Conservation (phyloP, 2,329 filamentous ascomycete species). For the Fusarium haematococcum region DNA sequence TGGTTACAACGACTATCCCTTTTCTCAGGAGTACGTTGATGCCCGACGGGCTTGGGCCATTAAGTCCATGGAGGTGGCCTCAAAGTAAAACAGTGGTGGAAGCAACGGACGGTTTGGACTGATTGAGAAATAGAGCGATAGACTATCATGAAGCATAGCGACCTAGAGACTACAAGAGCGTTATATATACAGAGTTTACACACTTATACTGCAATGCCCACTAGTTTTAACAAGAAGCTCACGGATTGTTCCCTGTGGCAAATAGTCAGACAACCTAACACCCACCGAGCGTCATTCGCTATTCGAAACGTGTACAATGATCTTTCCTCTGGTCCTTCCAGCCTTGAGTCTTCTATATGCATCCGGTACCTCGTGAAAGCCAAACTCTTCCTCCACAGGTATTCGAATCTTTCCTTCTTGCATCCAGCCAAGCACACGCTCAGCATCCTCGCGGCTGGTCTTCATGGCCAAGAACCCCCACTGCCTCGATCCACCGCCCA, state of each 20-base stretch:
- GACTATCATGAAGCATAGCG: background rate
- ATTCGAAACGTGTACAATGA: background rate
- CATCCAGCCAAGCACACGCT: background rate
- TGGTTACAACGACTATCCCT: slow-evolving; percentile 39
- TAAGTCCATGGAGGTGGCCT: background rate
- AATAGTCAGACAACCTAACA: background rate
- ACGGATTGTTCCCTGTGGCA: background rate
- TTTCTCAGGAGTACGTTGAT: slow-evolving; percentile 22
- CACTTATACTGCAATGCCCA: background rate
- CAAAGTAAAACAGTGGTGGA: slow-evolving; percentile 5
- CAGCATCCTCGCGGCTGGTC: background rate
- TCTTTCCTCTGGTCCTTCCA: background rate
- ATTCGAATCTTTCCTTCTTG: background rate
- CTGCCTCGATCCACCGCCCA: background rate
- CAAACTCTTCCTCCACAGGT: background rate
- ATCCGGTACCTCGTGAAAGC: background rate
- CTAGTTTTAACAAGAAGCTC: background rate
- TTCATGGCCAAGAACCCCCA: background rate
- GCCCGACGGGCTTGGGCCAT: slow-evolving; percentile 20
- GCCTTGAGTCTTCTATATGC: background rate
- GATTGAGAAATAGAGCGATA: background rate
- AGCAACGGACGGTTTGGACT: background rate
- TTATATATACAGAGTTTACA: background rate
- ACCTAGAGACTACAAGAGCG: background rate
- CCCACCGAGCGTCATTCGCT: background rate